Conservation (phyloP, 106 monocot genomes). For the Triglochin maritima region DNA sequence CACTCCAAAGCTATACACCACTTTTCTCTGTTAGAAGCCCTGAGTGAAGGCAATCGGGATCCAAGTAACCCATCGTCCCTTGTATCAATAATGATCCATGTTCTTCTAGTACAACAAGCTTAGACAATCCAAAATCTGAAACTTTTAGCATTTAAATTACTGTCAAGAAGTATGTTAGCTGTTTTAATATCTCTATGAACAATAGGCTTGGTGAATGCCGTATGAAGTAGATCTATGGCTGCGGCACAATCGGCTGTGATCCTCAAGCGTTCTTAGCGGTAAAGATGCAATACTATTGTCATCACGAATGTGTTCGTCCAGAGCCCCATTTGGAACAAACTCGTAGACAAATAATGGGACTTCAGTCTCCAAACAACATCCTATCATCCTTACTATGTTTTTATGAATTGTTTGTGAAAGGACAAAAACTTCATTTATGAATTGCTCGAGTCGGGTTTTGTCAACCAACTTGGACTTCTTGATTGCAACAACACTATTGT, state of each 20-base stretch:
- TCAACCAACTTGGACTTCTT: conserved; percentile 14
- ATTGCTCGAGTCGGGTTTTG: conserved; percentile 10
- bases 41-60: conserved; percentile 30
- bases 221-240: conserved; percentile 38
- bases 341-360: conserved; percentile 20
- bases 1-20: conserved; percentile 46
- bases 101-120: conserved; percentile 5
- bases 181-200: conserved; percentile 43
- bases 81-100: conserved; percentile 18
- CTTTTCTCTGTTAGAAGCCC: conserved; percentile 30
- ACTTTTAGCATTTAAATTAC: conserved; percentile 28
- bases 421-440: conserved; percentile 16
- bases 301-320: conserved; percentile 2
- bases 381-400: conserved; percentile 16
- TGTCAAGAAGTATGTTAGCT: conserved; percentile 32
- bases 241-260: conserved; percentile 26
- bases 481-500: conserved; percentile 9
- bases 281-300: background rate
- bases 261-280: conserved; percentile 15
- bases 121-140: conserved; percentile 32
- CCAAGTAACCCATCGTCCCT: conserved; percentile 35
- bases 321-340: conserved; percentile 14
- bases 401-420: conserved; percentile 17
- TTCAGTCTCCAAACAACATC: conserved; percentile 15
- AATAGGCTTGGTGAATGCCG: conserved; percentile 19